phyloP scores from a whole-genome alignment of 305 asterid species.

The Monarda citriodora region DNA sequence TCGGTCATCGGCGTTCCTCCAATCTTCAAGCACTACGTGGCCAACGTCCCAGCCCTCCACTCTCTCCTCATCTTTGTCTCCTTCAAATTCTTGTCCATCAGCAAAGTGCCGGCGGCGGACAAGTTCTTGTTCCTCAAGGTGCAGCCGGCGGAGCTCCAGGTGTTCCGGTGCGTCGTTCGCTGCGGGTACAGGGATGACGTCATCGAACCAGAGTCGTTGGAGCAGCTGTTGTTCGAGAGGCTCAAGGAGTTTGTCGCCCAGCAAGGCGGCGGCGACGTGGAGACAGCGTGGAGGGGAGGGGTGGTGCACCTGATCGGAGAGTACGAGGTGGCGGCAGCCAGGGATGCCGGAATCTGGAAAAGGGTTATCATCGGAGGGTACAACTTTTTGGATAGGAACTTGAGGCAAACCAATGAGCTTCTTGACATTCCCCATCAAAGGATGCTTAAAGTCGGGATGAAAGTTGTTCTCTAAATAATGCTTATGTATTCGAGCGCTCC shows the following conservation, averaged over 20 bases:
- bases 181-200: constrained; percentile 64
- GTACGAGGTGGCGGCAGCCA: constrained; percentile 44
- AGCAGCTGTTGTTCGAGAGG: constrained; percentile 33
- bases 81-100: constrained; percentile 54
- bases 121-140: constrained; percentile 30
- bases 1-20: constrained; percentile 80
- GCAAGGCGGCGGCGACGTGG: constrained; percentile 4
- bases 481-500: no score
- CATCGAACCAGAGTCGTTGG: constrained; percentile 46
- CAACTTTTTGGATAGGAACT: constrained; percentile 52
- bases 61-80: constrained; percentile 60
- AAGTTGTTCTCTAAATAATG: no score
- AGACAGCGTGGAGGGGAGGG: constrained; percentile 15
- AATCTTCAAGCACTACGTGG: constrained; percentile 61
- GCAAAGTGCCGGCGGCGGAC: constrained; percentile 53
- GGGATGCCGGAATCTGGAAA: constrained; percentile 40
- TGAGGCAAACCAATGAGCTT: constrained; percentile 53
- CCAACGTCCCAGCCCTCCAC: constrained; percentile 59
- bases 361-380: constrained; percentile 50
- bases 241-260: constrained; percentile 29
- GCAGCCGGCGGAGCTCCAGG: constrained; percentile 21
- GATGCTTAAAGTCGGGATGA: no score
- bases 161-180: constrained; percentile 64
- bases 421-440: constrained; percentile 64
- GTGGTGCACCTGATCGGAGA: no score